Evolutionary conservation across 129 eudicot species (phyloP), one percentile per base, ranked within the genome.

Genomic region (Escallonia herrerae): DNA sequence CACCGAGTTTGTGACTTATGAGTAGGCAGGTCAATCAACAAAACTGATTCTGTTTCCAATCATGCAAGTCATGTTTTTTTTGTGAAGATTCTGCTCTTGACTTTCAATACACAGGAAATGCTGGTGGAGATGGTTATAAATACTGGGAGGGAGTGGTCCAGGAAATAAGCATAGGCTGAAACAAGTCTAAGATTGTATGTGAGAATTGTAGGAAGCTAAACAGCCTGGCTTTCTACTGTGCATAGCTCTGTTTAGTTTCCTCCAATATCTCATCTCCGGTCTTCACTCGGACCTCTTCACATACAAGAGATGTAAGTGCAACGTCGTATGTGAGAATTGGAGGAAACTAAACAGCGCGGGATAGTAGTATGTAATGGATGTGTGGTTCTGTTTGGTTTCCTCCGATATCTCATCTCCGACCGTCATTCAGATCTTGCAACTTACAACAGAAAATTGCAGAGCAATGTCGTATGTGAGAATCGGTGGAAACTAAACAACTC

Each of bases 261-360:
- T 58, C 42, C 42, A 58, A 58, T 58, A 58, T 58, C 62, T 58
- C 42, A 58, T 58, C 41, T 58, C 62, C 62, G 43, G 1, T 7
- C 54, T 49, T 49, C 54, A 7, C 9, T 3, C 13, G 12, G 33
- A 22, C 33, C 33, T 22, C 33, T 22, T 22, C 33, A 22, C 33
- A 22, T 22, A 22, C 33, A n/a, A n/a, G n/a, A n/a, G n/a, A n/a
- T n/a, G n/a, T n/a, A n/a, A n/a, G n/a, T n/a, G n/a, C n/a, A 9
- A 63, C 8, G 55, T 46, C 38, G 67, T 14, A 63, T 44, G 55
- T 63, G 67, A 63, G 67, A 63, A 63, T 63, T 63, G 67, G 67
- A 49, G 54, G 54, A 49, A 11, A 49, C 54, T 49, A 49, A 49
- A 49, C 54, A 49, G 12, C 13, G 2, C 54, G 3, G 11, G 9